Evolutionary conservation across 495 filamentous ascomycete genomes (phyloP).

Genomic region (Tuber indicum): DNA sequence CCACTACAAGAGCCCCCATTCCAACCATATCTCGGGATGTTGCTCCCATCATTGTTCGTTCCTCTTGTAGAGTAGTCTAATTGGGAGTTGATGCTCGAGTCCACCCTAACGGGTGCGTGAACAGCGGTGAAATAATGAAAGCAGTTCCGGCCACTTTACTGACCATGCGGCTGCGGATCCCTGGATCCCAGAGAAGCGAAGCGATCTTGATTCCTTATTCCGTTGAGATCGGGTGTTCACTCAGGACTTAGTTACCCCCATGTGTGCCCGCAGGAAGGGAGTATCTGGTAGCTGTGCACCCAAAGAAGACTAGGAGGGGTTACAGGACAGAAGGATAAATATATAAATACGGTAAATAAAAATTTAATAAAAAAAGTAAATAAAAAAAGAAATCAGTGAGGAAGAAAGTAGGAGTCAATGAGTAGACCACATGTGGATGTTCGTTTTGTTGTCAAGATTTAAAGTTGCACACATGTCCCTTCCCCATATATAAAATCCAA

Average conservation of each 20-base stretch:
- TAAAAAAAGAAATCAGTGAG: conserved; percentile 18
- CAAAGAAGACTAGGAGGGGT: conserved; percentile 15
- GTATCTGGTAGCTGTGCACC: conserved; percentile 22
- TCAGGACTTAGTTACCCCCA: conserved; percentile 24
- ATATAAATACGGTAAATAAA: conserved; percentile 19
- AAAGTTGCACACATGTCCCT: conserved; percentile 31
- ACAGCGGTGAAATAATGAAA: conserved; percentile 21
- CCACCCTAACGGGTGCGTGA: conserved; percentile 28
- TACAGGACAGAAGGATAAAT: conserved; percentile 19
- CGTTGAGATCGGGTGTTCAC: conserved; percentile 16
- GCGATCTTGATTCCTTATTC: conserved; percentile 4
- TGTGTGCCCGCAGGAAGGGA: conserved; percentile 21
- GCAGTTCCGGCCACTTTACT: background rate
- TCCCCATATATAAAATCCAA: conserved; percentile 32
- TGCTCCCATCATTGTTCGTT: conserved; percentile 12
- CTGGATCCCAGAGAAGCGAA: background rate
- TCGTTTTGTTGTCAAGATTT: conserved; percentile 32
- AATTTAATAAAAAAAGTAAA: conserved; percentile 18
- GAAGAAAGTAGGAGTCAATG: conserved; percentile 20
- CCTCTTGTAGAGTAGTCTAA: conserved; percentile 25
- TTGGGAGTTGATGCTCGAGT: conserved; percentile 25
- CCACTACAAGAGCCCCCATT: conserved; percentile 7
- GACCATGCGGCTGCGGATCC: background rate
- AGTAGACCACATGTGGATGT: conserved; percentile 20
- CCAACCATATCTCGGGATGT: conserved; percentile 22